phyloP scores from a whole-genome alignment of 371 early-diverging fungal genomes.

The Mucor indicus region DNA sequence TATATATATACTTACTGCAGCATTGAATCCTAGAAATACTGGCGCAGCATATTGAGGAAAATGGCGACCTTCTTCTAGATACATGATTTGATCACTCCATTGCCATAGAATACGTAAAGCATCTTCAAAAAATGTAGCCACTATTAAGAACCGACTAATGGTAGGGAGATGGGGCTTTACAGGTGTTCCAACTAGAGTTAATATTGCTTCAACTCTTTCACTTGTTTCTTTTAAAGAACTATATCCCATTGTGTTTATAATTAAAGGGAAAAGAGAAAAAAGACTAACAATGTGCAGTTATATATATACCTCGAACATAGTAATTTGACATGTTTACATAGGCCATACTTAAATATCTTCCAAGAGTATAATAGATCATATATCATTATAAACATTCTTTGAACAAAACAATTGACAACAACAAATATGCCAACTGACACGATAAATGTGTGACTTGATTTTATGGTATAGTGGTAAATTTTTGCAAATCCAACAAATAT shows the following conservation, averaged over 20 bases:
- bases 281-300: not conserved
- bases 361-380: no score
- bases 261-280: not conserved
- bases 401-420: no score
- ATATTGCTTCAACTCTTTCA: conserved; percentile 67
- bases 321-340: not conserved
- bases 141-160: conserved; percentile 88
- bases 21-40: conserved; percentile 80
- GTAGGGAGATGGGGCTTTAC: conserved; percentile 91
- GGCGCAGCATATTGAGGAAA: conserved; percentile 79
- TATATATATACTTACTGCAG: conserved; percentile 50
- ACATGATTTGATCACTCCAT: conserved; percentile 85
- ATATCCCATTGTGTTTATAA: not conserved
- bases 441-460: no score
- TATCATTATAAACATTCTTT: no score
- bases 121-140: conserved; percentile 95
- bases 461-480: no score
- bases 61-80: conserved; percentile 72
- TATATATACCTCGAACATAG: not conserved
- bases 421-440: no score
- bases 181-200: conserved; percentile 74
- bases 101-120: conserved; percentile 84
- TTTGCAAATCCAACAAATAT: no score
- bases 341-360: not conserved
- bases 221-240: conserved; percentile 3